Conservation (phyloP, 352 stramenopile genomes). For the Peronospora tabacina region DNA sequence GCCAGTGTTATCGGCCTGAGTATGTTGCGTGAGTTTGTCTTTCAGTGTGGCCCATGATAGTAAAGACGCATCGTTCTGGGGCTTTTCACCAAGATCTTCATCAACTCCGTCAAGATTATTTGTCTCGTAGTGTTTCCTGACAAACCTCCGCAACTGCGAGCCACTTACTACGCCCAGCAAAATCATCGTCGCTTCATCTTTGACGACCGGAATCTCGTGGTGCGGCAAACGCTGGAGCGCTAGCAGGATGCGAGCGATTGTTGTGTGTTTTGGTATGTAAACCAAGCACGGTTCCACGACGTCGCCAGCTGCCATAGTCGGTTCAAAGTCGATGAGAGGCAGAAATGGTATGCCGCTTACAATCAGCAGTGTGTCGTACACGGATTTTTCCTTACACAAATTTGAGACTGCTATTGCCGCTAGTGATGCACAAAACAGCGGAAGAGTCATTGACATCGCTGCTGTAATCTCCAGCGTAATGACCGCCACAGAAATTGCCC, state of each 20-base stretch:
- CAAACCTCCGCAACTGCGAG: conserved; percentile 54
- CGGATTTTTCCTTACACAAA: conserved; percentile 59
- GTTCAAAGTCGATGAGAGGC: conserved; percentile 73
- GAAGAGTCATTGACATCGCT: conserved; percentile 74
- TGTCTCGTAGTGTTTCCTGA: conserved; percentile 50
- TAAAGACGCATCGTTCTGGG: conserved; percentile 23
- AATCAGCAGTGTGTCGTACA: conserved; percentile 80
- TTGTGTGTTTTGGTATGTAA: conserved; percentile 67
- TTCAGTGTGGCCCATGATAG: conserved; percentile 60
- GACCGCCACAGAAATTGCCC: conserved; percentile 74
- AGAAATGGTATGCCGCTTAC: conserved; percentile 75
- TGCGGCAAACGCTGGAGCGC: conserved; percentile 64
- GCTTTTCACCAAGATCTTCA: conserved; percentile 62
- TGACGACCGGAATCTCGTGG: conserved; percentile 69
- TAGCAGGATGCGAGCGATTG: conserved; percentile 54
- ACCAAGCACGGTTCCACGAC: conserved; percentile 66
- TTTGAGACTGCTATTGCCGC: conserved; percentile 56
- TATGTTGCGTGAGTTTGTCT: conserved; percentile 45
- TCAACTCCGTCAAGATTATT: conserved; percentile 48
- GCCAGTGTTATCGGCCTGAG: conserved; percentile 25
- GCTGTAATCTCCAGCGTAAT: conserved; percentile 85
- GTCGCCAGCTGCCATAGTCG: conserved; percentile 42
- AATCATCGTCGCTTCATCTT: conserved; percentile 56
- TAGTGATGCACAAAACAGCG: conserved; percentile 69
- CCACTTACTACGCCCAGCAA: conserved; percentile 58